These are phyloP conservation scores for Metahyphopichia silvanorum DNA, from an alignment of 805 yeast genomes.

Conservation along the genomic window DNA sequence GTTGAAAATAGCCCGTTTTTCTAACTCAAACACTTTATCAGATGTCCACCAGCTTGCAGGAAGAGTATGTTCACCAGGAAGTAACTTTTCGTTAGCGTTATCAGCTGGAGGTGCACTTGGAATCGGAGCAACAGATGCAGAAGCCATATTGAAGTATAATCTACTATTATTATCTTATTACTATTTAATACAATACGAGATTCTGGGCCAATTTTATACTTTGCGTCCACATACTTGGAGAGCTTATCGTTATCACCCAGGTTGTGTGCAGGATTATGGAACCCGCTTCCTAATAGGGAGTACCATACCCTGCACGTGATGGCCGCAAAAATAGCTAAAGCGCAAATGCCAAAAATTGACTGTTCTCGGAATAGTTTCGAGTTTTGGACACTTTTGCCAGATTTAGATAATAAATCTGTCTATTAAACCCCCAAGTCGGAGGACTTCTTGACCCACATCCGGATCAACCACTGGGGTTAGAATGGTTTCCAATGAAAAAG, in stretches of 20 bases:
- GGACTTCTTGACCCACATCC: slow-evolving; percentile 34
- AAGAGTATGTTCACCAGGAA: slow-evolving; percentile 43
- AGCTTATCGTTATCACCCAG: slow-evolving; percentile 1
- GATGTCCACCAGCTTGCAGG: slow-evolving; percentile 70
- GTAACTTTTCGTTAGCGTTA: slow-evolving; percentile 7
- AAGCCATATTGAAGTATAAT: slow-evolving; percentile 11
- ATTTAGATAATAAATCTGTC: slow-evolving; percentile 7
- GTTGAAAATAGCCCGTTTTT: slow-evolving; percentile 54
- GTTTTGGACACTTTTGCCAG: not conserved
- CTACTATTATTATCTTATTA: not conserved
- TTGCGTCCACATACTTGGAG: not conserved
- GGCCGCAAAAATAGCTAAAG: too few relatives aligned
- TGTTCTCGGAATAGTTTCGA: too few relatives aligned
- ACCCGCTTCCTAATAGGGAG: not conserved
- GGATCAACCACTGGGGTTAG: slow-evolving; percentile 33
- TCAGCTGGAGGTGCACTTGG: slow-evolving; percentile 24
- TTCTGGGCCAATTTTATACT: too few relatives aligned
- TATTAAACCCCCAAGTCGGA: slow-evolving; percentile 28
- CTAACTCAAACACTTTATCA: slow-evolving; percentile 54
- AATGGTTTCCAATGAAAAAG: slow-evolving; percentile 31
- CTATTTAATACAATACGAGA: too few relatives aligned
- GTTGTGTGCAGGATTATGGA: slow-evolving; percentile 1
- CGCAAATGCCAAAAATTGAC: too few relatives aligned
- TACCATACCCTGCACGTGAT: not conserved
- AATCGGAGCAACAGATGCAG: slow-evolving; percentile 10